Evolutionary conservation across 371 early-diverging fungal genomes (phyloP), one percentile per base, ranked within the genome.

Genomic region (Haplosporangium sp.): DNA sequence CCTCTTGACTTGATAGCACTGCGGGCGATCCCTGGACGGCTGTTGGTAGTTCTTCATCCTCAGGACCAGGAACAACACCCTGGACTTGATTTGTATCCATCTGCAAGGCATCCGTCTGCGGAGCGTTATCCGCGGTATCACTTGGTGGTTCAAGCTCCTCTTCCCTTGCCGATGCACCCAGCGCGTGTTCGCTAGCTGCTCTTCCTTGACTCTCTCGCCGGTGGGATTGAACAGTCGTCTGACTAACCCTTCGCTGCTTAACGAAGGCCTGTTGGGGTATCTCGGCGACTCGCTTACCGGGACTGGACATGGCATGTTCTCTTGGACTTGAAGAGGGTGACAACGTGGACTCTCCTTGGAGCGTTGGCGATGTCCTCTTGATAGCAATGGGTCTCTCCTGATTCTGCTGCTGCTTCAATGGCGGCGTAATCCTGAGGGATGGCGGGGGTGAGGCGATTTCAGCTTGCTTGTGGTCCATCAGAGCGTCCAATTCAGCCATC

Each of bases 231-330:
- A 62, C 54, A 10, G 40, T 63, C 42, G 59, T 41, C 41, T 70
- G 67, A 52, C 76, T 76, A 43, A 76, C 65, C 41, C 64, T 69
- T 21, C 76, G 56, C 47, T 76, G 76, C 46, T 76, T 76, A 21
- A 62, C 67, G 57, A 53, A 59, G 1, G 53, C 40, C 10, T 69
- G 54, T 18, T 62, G 70, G 6, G 70, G 70, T 48, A 69, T 50
- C 45, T 76, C 76, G 10, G 76, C 76, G 38, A 70, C 70, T n/a
- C 76, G 70, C 38, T 76, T 76, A 40, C 70, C 69, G n/a, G 65
- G 47, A 1, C 65, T 51, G 21, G 64, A 43, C n/a, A 3, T 42
- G 23, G 6, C 13, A 42, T 56, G 46, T 5, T 42, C 55, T 23
- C 40, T 56, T n/a, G 62, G 11, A 20, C 47, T 62, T 18, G 58